Conservation (phyloP, 352 stramenopile species). For the Pythium rishiriense region DNA sequence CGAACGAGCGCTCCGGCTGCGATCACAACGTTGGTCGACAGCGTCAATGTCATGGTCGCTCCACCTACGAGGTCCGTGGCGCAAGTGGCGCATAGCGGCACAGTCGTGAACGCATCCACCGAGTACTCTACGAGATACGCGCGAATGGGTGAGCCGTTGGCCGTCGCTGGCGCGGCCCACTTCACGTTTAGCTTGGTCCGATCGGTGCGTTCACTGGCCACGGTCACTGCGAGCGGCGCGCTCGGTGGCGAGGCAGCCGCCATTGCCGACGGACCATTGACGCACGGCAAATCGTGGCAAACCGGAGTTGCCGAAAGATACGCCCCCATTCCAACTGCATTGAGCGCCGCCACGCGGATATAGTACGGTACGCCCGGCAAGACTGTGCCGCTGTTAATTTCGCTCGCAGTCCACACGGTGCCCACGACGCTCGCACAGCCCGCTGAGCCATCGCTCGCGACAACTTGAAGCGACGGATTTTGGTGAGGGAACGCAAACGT, state of each 20-base stretch:
- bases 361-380: conserved; percentile 85
- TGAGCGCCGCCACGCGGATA: conserved; percentile 88
- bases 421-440: conserved; percentile 51
- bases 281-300: conserved; percentile 56
- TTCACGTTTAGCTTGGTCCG: conserved; percentile 81
- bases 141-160: conserved; percentile 66
- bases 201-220: conserved; percentile 80
- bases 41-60: conserved; percentile 45
- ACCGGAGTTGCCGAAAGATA: conserved; percentile 41
- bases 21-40: conserved; percentile 37
- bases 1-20: conserved; percentile 40
- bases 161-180: conserved; percentile 68
- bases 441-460: conserved; percentile 53
- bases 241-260: conserved; percentile 70
- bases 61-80: conserved; percentile 36
- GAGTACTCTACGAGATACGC: conserved; percentile 90
- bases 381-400: conserved; percentile 83
- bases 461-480: conserved; percentile 40
- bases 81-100: conserved; percentile 51
- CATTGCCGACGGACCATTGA: conserved; percentile 34
- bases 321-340: conserved; percentile 77
- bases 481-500: conserved; percentile 42
- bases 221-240: conserved; percentile 68
- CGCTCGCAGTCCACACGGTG: conserved; percentile 61
- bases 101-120: conserved; percentile 43